phyloP scores from a whole-genome alignment of 2,329 filamentous ascomycete species.

The Phaeophleospora eucalypticola region DNA sequence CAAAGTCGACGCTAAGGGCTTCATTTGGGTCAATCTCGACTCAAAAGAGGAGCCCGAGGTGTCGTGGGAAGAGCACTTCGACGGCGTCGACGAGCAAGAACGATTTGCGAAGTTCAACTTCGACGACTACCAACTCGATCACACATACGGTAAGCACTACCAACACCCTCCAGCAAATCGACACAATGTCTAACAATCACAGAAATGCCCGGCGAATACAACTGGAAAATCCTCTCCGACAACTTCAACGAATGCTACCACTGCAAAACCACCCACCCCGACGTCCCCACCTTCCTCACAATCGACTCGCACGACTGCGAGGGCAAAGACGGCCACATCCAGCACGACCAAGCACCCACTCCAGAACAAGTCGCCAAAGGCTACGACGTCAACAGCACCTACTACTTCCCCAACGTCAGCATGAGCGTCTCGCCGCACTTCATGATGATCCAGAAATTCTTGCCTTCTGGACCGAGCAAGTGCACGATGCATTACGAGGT shows the following conservation, averaged over 20 bases:
- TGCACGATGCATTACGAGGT: constrained; percentile 58
- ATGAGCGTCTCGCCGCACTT: constrained; percentile 53
- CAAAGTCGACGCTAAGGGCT: constrained; percentile 51
- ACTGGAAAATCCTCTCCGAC: constrained; percentile 58
- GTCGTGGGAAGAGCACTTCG: constrained; percentile 51
- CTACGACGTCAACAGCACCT: constrained; percentile 44
- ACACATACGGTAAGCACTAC: constrained; percentile 32
- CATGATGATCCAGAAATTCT: constrained; percentile 58
- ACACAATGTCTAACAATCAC: background rate
- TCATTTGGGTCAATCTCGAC: constrained; percentile 58
- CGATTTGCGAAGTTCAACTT: constrained; percentile 47
- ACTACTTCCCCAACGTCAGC: constrained; percentile 48
- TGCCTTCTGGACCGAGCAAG: constrained; percentile 49
- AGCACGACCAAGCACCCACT: constrained; percentile 43
- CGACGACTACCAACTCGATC: constrained; percentile 54
- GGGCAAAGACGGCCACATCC: constrained; percentile 46
- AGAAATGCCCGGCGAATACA: constrained; percentile 36
- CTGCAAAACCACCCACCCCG: constrained; percentile 55
- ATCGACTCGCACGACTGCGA: constrained; percentile 52
- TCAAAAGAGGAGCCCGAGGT: constrained; percentile 39
- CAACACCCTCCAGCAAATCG: background rate
- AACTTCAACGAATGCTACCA: constrained; percentile 65
- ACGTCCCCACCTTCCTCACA: constrained; percentile 52
- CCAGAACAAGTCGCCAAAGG: constrained; percentile 46
- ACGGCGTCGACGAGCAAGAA: constrained; percentile 43